Conservation (phyloP, 1,284 basidiomycete species). For the Moesziomyces sp. region DNA sequence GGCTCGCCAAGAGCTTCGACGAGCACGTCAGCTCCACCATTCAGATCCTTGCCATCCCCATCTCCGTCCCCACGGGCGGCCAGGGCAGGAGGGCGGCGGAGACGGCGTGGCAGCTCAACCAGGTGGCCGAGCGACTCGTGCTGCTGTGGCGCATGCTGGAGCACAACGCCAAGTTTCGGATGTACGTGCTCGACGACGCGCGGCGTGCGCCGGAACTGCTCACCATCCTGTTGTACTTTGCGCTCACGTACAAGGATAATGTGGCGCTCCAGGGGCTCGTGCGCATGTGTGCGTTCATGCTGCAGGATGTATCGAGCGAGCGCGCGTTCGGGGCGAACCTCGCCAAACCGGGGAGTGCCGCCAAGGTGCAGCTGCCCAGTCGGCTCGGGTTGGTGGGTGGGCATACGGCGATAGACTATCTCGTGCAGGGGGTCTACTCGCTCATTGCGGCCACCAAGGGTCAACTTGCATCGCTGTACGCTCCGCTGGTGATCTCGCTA, state of each 20-base stretch:
- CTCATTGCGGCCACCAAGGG: conserved; percentile 81
- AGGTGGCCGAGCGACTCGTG: conserved; percentile 56
- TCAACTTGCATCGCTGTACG: conserved; percentile 72
- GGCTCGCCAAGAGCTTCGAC: conserved; percentile 38
- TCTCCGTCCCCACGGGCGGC: conserved; percentile 25
- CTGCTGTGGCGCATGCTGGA: conserved; percentile 58
- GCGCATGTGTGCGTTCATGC: conserved; percentile 86
- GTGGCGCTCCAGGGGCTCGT: conserved; percentile 89
- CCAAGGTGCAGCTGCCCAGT: conserved; percentile 36
- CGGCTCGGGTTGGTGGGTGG: conserved; percentile 30
- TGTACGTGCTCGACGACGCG: conserved; percentile 51
- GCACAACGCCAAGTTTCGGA: conserved; percentile 57
- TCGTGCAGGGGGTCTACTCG: conserved; percentile 81
- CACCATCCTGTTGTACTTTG: conserved; percentile 42
- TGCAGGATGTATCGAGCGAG: conserved; percentile 90
- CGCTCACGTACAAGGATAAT: conserved; percentile 47
- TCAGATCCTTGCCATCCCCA: conserved; percentile 42
- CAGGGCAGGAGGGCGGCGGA: conserved; percentile 26
- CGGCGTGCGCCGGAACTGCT: conserved; percentile 41
- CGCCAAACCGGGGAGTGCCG: conserved; percentile 44
- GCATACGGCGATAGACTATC: conserved; percentile 42
- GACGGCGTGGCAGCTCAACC: conserved; percentile 40
- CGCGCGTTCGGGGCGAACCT: conserved; percentile 74
- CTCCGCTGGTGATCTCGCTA: conserved; percentile 85
- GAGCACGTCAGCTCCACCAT: conserved; percentile 37